These are phyloP conservation scores for Arabis hirsuta DNA, from an alignment of 345 rosid species.

Conservation along the genomic window DNA sequence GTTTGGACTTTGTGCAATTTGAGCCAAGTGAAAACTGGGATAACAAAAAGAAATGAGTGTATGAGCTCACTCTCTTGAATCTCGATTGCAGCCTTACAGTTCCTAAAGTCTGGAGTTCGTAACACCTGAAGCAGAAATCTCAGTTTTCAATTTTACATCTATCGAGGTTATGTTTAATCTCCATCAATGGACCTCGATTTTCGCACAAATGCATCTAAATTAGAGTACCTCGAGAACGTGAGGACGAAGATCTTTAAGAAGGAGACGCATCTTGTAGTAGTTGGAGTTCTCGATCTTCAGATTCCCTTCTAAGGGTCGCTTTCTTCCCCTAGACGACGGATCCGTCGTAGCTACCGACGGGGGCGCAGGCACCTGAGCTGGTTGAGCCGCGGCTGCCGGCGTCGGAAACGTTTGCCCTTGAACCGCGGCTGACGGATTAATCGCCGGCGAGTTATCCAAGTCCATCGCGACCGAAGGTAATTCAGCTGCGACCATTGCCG, in stretches of 20 bases:
- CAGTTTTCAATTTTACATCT: neutral
- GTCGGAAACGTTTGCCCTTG: neutral
- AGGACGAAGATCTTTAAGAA: slow-evolving; percentile 68
- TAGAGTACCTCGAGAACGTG: slow-evolving; percentile 56
- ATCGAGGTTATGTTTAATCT: neutral
- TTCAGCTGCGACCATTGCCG: slow-evolving; percentile 18
- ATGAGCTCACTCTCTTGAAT: slow-evolving; percentile 67
- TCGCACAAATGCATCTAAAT: neutral
- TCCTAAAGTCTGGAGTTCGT: slow-evolving; percentile 66
- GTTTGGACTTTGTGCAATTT: neutral
- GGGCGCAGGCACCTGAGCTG: slow-evolving; percentile 35
- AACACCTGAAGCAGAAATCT: slow-evolving; percentile 47
- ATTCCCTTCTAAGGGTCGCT: slow-evolving; percentile 57
- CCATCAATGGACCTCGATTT: neutral
- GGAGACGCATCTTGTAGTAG: slow-evolving; percentile 65
- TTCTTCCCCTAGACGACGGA: slow-evolving; percentile 47
- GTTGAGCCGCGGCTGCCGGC: neutral
- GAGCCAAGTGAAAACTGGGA: neutral
- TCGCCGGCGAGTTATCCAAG: slow-evolving; percentile 18
- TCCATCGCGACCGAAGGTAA: slow-evolving; percentile 13
- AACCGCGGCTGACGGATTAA: neutral
- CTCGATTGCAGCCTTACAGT: slow-evolving; percentile 67
- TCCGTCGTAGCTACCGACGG: slow-evolving; percentile 31
- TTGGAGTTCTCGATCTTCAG: slow-evolving; percentile 50
- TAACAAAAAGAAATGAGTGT: neutral